Evolutionary conservation across 208 protist species (phyloP).

Genomic region (Histomonas meleagridis): DNA sequence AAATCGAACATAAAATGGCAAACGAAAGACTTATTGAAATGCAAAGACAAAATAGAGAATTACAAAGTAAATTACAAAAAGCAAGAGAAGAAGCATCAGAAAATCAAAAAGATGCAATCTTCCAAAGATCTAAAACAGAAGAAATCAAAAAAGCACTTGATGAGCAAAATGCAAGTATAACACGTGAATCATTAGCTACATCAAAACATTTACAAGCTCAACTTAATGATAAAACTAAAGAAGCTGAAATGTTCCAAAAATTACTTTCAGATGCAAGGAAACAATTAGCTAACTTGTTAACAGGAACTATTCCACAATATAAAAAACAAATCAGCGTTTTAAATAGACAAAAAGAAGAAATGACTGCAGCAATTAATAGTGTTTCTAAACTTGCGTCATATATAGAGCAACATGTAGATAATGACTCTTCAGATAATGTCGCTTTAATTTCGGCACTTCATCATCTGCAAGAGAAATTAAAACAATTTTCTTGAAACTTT

Average conservation of each 20-base stretch:
- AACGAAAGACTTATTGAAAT: neutral
- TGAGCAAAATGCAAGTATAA: neutral
- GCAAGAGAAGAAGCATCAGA: neutral
- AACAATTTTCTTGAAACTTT: too few species aligned
- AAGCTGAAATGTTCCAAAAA: neutral
- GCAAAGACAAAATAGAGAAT: neutral
- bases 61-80: neutral
- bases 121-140: conserved; percentile 19
- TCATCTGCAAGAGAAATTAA: too few species aligned
- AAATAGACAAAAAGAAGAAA: neutral
- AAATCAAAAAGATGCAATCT: neutral
- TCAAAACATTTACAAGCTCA: neutral
- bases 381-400: neutral
- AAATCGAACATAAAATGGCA: neutral
- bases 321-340: neutral
- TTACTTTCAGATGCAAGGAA: neutral
- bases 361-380: neutral
- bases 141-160: neutral
- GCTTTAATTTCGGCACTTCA: too few species aligned
- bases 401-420: too few species aligned
- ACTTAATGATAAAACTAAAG: neutral
- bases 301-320: neutral
- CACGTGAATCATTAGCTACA: neutral
- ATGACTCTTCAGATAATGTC: too few species aligned
- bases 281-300: neutral